A percentile compares a stretch with the other conserved stretches of the same genome.
Conservation (phyloP, 495 filamentous ascomycete species). For the Lindgomyces ingoldianus region DNA sequence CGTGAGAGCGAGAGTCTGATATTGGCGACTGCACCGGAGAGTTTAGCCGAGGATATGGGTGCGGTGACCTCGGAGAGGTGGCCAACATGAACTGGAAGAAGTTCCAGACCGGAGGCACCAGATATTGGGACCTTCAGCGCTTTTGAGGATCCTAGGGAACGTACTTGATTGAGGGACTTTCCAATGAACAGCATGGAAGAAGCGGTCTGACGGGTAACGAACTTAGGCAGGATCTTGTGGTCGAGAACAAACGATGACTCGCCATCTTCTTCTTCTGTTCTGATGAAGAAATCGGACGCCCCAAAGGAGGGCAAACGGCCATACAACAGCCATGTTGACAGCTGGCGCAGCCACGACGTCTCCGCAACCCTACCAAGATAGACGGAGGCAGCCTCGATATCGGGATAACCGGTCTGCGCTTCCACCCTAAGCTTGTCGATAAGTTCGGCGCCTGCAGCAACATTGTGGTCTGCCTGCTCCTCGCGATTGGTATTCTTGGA, state of each 20-base stretch:
- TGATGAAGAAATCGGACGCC: constrained; percentile 78
- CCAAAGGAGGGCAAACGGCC: constrained; percentile 76
- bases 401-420: constrained; percentile 82
- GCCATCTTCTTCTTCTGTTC: constrained; percentile 46
- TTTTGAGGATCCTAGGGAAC: constrained; percentile 50
- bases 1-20: constrained; percentile 81
- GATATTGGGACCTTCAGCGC: constrained; percentile 41
- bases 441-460: constrained; percentile 60
- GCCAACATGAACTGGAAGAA: constrained; percentile 71
- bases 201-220: constrained; percentile 73
- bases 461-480: neutral
- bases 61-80: constrained; percentile 69
- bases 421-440: constrained; percentile 74
- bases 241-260: constrained; percentile 53
- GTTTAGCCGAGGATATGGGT: constrained; percentile 68
- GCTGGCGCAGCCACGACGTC: constrained; percentile 84
- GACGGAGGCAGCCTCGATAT: constrained; percentile 73
- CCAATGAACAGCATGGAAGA: constrained; percentile 89
- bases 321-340: constrained; percentile 86
- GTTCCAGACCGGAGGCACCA: constrained; percentile 59
- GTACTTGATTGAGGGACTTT: constrained; percentile 79
- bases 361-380: constrained; percentile 76
- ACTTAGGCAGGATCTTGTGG: constrained; percentile 65
- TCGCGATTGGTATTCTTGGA: constrained; percentile 22
- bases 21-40: constrained; percentile 68